Base-by-base conservation (phyloP, 2,329 filamentous ascomycete genomes). In the Zymoseptoria crescenta region DNA sequence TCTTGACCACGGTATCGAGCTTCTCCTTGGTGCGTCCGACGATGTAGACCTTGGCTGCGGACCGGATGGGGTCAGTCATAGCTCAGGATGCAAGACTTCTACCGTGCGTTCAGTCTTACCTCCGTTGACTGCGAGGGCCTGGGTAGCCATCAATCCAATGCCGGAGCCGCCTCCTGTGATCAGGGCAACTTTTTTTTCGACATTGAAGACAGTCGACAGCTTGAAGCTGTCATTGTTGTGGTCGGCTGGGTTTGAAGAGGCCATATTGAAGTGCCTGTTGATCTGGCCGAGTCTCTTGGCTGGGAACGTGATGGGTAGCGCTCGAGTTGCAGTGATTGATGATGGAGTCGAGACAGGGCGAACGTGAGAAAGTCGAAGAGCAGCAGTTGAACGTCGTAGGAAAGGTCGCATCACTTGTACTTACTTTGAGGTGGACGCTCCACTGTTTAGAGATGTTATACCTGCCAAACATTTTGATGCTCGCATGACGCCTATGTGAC, bases 121-220 rank as follows among this genome's bases (percentile, higher is more conserved):
- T n/a, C 35, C 35, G 13, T 29, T 52, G 53, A 68, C 58, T 28
- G 75, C 75, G 21, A 78, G 71, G 9, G 76, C 73, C 64, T 79
- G 77, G 19, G 73, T 74, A 49, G 73, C 69, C 77, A 80, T 80
- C 58, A 79, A 63, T 21, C 77, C 77, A 60, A 80, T 79, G 10
- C 77, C 77, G 6, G 72, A 74, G 45, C 77, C 77, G 55, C 76
- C 77, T 41, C 77, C 64, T 29, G 16, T 9, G 45, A 10, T 13
- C 28, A 49, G 60, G 19, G 59, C 58, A 45, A n/a, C 2, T n/a
- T 35, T 52, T 2, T 30, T 52, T 3, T 41, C 19, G 19, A 74
- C 72, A 69, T 72, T 68, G 67, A 74, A 74, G 49, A 75, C 62
- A 28, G 68, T 65, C 35, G 61, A 54, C 24, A 74, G 68, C 61